A percentile compares a stretch with the other conserved stretches of the same genome.
phyloP scores from a whole-genome alignment of 805 yeast species.

The Metschnikowia lunata region DNA sequence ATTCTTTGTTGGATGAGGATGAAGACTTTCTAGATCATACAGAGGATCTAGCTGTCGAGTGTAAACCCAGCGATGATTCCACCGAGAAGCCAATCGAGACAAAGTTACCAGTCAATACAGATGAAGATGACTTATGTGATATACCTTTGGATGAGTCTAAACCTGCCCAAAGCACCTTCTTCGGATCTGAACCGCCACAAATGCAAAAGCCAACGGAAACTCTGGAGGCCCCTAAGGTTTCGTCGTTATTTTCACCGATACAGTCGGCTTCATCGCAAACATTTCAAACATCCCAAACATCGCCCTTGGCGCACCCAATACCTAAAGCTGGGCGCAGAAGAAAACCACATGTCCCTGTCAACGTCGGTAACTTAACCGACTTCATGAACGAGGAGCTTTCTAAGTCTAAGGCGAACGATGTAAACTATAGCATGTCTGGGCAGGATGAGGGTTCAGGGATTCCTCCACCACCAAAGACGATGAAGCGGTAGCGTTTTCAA shows the following conservation, averaged over 20 bases:
- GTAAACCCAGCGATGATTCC: no score
- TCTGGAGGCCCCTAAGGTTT: not conserved
- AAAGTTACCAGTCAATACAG: not conserved
- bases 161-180: not conserved
- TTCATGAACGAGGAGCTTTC: constrained; percentile 43
- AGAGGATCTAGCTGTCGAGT: not conserved
- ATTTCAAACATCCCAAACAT: not conserved
- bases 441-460: constrained; percentile 1
- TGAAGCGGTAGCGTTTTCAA: not conserved
- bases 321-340: constrained; percentile 22
- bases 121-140: constrained; percentile 1
- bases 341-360: constrained; percentile 22
- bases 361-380: constrained; percentile 28
- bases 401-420: constrained; percentile 36
- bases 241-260: no score
- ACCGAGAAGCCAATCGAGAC: no score
- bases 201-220: not conserved
- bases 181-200: not conserved
- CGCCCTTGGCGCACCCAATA: constrained; percentile 3
- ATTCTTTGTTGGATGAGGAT: constrained; percentile 5
- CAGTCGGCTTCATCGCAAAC: constrained; percentile 3
- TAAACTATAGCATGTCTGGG: constrained; percentile 6
- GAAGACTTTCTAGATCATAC: constrained; percentile 6
- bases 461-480: constrained; percentile 20
- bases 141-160: constrained; percentile 1